These are phyloP conservation scores for Ustilago crameri DNA, from an alignment of 1,284 basidiomycete species.

Conservation along the genomic window DNA sequence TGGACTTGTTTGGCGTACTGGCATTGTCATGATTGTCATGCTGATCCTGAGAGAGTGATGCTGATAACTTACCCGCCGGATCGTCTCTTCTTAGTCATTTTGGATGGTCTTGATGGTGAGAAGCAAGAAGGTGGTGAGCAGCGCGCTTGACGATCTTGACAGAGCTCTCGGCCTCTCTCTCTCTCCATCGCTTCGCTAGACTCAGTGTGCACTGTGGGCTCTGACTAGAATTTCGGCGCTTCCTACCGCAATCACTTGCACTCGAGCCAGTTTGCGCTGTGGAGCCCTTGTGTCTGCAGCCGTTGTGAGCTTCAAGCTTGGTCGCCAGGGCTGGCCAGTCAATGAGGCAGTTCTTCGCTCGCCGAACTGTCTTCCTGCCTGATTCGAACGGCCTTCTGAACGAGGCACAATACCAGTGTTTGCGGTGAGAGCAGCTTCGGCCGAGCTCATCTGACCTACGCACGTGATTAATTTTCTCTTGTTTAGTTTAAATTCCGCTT, in stretches of 20 bases:
- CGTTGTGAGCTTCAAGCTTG: not conserved
- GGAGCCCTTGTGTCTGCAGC: not conserved
- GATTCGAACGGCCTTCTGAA: not conserved
- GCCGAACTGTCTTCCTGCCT: not conserved
- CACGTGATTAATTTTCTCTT: not conserved
- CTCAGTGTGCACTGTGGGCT: not conserved
- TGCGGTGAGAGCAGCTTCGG: not conserved
- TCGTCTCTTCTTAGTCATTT: constrained; percentile 96
- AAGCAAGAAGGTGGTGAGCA: constrained; percentile 33
- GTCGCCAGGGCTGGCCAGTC: too few relatives aligned
- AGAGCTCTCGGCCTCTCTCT: constrained; percentile 4
- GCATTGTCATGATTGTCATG: not conserved
- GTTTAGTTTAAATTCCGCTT: not conserved
- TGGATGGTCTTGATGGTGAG: constrained; percentile 55
- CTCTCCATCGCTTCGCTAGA: not conserved
- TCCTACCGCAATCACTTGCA: not conserved
- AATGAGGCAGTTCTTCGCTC: too few relatives aligned
- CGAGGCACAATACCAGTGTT: not conserved
- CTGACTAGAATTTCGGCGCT: too few relatives aligned
- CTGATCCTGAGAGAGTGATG: constrained; percentile 7
- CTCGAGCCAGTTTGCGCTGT: not conserved
- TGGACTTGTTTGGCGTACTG: not conserved
- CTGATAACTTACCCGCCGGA: constrained; percentile 72
- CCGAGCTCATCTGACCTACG: not conserved
- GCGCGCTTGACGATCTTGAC: constrained; percentile 24